A percentile compares a stretch with the other conserved stretches of the same genome.
Conservation (phyloP, 2,329 filamentous ascomycete species). For the Ilyonectria robusta region DNA sequence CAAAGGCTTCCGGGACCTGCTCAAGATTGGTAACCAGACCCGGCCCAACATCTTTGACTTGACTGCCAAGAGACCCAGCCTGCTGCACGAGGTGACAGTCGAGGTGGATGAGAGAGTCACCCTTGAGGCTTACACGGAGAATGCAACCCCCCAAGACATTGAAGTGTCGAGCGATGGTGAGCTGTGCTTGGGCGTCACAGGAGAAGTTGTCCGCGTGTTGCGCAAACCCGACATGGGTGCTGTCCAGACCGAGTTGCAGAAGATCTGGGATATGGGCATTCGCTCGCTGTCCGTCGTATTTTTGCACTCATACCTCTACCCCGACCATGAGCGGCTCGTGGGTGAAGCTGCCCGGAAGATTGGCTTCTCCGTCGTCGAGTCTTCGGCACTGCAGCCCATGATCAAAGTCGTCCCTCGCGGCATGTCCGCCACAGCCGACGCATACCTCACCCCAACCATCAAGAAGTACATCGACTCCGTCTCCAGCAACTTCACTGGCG, state of each 20-base stretch:
- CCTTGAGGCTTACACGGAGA: constrained; percentile 82
- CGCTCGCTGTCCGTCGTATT: constrained; percentile 69
- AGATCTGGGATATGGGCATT: constrained; percentile 73
- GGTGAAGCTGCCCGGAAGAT: constrained; percentile 53
- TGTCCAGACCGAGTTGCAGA: constrained; percentile 69
- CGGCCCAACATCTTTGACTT: constrained; percentile 92
- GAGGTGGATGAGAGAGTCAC: constrained; percentile 92
- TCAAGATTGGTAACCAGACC: constrained; percentile 92
- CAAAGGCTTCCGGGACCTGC: constrained; percentile 79
- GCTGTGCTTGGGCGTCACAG: constrained; percentile 75
- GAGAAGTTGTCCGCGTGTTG: constrained; percentile 77
- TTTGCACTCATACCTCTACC: constrained; percentile 77
- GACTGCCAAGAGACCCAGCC: constrained; percentile 87
- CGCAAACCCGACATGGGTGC: constrained; percentile 67
- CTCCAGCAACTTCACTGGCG: constrained; percentile 50
- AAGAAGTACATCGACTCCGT: constrained; percentile 50
- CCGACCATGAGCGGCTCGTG: constrained; percentile 66
- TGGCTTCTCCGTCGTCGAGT: constrained; percentile 53
- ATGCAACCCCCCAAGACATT: constrained; percentile 54
- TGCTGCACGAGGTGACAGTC: constrained; percentile 86
- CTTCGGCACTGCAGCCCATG: constrained; percentile 49
- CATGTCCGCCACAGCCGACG: constrained; percentile 58
- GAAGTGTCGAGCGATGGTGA: constrained; percentile 56
- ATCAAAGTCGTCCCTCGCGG: constrained; percentile 59
- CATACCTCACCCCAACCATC: constrained; percentile 58